phyloP scores from a whole-genome alignment of 495 filamentous ascomycete species.

The Ascodesmis nigricans region DNA sequence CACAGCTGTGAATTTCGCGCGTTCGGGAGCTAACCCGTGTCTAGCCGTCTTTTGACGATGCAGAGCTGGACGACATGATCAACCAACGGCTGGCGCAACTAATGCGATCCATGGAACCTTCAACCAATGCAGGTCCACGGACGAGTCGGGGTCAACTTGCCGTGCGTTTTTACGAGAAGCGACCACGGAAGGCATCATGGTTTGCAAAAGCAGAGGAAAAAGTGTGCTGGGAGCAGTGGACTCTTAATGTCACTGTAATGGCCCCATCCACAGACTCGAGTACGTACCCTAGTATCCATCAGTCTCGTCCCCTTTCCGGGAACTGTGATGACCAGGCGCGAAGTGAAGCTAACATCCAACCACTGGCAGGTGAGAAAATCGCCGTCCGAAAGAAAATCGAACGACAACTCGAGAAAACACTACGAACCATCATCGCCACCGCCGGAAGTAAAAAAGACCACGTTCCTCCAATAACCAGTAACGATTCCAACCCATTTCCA shows the following conservation, averaged over 20 bases:
- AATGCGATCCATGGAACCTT: slow-evolving; percentile 30
- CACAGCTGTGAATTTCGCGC: not conserved
- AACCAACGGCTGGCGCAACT: slow-evolving; percentile 62
- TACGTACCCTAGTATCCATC: slow-evolving; percentile 25
- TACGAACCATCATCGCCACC: slow-evolving; percentile 65
- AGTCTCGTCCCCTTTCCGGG: too few relatives aligned
- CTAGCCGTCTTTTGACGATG: slow-evolving; percentile 59
- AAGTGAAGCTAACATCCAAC: too few relatives aligned
- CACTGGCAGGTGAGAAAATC: too few relatives aligned
- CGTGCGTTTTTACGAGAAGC: slow-evolving; percentile 90
- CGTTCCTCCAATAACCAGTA: slow-evolving; percentile 90
- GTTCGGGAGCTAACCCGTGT: not conserved
- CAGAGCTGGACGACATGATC: slow-evolving; percentile 77
- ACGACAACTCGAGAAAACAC: slow-evolving; percentile 59
- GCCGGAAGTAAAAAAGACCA: slow-evolving; percentile 84
- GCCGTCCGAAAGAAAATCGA: slow-evolving; percentile 72
- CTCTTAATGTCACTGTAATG: slow-evolving; percentile 71
- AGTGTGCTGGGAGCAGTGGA: slow-evolving; percentile 93
- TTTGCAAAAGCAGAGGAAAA: slow-evolving; percentile 64
- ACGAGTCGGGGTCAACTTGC: slow-evolving; percentile 28
- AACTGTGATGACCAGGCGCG: too few relatives aligned
- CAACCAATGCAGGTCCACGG: slow-evolving; percentile 23
- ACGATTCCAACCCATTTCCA: slow-evolving; percentile 80
- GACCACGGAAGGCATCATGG: slow-evolving; percentile 51
- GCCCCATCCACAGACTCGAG: slow-evolving; percentile 74